Base-by-base conservation (phyloP, 495 filamentous ascomycete genomes). In the Penicillium arizonense region DNA sequence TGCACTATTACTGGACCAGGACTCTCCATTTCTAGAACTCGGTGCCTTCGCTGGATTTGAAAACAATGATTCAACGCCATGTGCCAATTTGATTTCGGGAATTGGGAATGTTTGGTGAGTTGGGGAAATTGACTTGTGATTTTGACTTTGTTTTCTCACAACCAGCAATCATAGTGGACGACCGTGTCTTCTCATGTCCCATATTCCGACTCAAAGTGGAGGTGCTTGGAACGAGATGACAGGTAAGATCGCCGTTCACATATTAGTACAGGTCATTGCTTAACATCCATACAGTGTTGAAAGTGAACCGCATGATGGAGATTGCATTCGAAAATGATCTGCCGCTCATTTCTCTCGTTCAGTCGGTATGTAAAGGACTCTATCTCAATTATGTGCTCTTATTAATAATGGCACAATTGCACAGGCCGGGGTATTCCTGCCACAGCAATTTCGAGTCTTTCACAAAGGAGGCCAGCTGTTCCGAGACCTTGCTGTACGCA, bases 391-490 rank as follows among this genome's bases (percentile, higher is more conserved):
- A 18, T 18, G 18, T 18, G 18, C 18, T 18, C 18, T 18, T 18
- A 18, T 18, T 18, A 18, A 18, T 18, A 18, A 18, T 18, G 1
- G 18, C 18, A 18, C 18, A 18, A 18, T 18, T 18, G 18, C 18
- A 18, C 18, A 69, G 65, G 67, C 67, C 8, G 67, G 67, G 5
- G 67, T 70, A 1, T 70, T 68, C 24, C 43, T 70, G 4, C 67
- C 67, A 5, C 64, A 70, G 30, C 67, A 70, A 43, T 68, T 68
- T 32, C 58, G 59, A 2, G 67, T 70, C 14, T 70, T 70, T 35
- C 67, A 70, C 44, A 66, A 63, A 47, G 67, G 67, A 5, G 67
- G 67, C 11, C 62, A 68, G 50, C 58, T 70, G 0, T 70, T 70
- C 43, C 57, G 56, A 12, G 67, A 70, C 36, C 62, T 70, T 24